Evolutionary conservation across 1,284 basidiomycete genomes (phyloP), one percentile per base, ranked within the genome.

Genomic region (Ustilago vetiveriae): DNA sequence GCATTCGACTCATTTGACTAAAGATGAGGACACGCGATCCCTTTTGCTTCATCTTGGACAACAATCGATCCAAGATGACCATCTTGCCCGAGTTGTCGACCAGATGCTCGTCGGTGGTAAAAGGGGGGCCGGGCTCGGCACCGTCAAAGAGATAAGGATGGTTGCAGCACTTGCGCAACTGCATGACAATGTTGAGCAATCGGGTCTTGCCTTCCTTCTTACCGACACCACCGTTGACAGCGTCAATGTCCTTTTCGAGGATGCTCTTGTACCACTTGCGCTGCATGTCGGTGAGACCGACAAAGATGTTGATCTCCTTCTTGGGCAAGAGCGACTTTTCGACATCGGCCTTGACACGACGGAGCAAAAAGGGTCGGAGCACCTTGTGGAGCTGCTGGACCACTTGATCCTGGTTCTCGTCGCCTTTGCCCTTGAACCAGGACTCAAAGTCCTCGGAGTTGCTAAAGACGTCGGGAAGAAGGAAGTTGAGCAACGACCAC

Each of bases 131-230:
- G 1, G 96, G 96, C 85, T 99, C 83, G 33, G 84, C 84, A 26
- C 84, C 84, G 42, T 84, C 84, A 56, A 84, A 85, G 3, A 85
- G 82, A 74, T 87, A 87, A 5, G 86, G 86, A 69, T 87, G 86
- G 76, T 87, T 87, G 81, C 86, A 87, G 66, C 82, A 79, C 58
- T 82, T 82, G 72, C 88, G 65, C 52, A 92, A 87, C 86, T 98
- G 96, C 96, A 98, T 98, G 68, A 98, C 96, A 85, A 98, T 96
- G 84, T 98, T 99, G 88, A 98, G 92, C 48, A 98, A 84, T 26
- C 94, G 86, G 3, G 94, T 98, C 85, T 98, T 98, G 67, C 96
- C 95, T 83, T 99, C 96, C 83, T 98, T 98, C 87, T 97, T 98
- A 47, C 65, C 52, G 41, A 35, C 55, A 50, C 80, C 81, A 49